These are phyloP conservation scores for Globisporangium paroecandrum DNA, from an alignment of 352 stramenopile species.

Conservation along the genomic window DNA sequence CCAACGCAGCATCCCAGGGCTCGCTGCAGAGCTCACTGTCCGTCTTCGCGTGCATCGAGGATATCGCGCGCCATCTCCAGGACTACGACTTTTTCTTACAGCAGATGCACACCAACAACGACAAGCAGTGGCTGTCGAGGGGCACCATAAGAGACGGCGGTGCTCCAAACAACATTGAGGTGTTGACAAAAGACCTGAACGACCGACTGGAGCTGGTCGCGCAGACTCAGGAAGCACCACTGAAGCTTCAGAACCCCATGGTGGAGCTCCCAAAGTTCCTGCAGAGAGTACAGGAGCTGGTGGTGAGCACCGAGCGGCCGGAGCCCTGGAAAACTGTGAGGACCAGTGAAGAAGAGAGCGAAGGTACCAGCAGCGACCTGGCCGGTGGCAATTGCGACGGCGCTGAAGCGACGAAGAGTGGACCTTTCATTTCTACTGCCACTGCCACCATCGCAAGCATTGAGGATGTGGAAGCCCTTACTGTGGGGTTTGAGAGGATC, in stretches of 20 bases:
- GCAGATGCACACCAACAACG: slow-evolving; percentile 25
- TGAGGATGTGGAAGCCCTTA: slow-evolving; percentile 13
- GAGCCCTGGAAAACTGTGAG: slow-evolving; percentile 11
- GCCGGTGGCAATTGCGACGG: neutral
- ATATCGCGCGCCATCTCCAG: slow-evolving; percentile 52
- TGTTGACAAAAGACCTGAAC: slow-evolving; percentile 32
- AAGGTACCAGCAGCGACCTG: neutral
- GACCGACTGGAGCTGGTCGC: slow-evolving; percentile 33
- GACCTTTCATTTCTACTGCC: neutral
- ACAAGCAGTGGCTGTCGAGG: slow-evolving; percentile 12
- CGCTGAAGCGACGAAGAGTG: too few relatives aligned
- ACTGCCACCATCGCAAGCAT: neutral
- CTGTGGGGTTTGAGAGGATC: slow-evolving; percentile 27
- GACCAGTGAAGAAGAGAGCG: neutral
- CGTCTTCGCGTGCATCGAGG: slow-evolving; percentile 45
- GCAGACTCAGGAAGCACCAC: slow-evolving; percentile 17
- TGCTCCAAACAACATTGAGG: slow-evolving; percentile 25
- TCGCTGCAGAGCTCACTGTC: slow-evolving; percentile 28
- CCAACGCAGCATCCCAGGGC: slow-evolving; percentile 17
- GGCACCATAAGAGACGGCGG: neutral
- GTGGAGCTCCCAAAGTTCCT: slow-evolving; percentile 37
- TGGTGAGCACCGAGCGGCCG: slow-evolving; percentile 21
- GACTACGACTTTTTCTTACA: slow-evolving; percentile 58
- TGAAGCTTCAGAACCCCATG: slow-evolving; percentile 29
- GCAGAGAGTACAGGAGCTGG: neutral